A percentile compares a stretch with the other conserved stretches of the same genome.
phyloP scores from a whole-genome alignment of 805 yeast genomes.

The Saccharomycopsis sp. region DNA sequence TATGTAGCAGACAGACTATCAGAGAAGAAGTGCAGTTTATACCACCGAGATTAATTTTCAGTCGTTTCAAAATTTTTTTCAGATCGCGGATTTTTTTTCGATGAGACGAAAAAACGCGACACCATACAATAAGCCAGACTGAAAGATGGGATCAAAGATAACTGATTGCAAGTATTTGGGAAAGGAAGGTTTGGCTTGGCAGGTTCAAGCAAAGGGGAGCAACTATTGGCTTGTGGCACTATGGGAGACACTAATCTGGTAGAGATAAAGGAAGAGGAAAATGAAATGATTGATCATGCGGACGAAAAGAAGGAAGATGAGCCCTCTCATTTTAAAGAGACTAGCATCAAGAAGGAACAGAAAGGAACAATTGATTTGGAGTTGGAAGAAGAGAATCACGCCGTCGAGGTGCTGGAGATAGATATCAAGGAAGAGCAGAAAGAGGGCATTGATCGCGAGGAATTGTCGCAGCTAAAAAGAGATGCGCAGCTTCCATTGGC shows the following conservation, averaged over 20 bases:
- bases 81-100: background rate
- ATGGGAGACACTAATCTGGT: no score
- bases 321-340: no score
- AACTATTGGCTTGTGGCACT: no score
- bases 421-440: background rate
- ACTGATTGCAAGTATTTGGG: background rate
- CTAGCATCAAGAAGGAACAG: no score
- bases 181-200: background rate
- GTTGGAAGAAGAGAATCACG: background rate
- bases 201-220: no score
- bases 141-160: background rate
- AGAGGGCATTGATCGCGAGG: background rate
- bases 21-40: no score
- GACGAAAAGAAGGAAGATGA: background rate
- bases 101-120: background rate
- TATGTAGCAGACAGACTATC: no score
- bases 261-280: background rate
- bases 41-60: no score
- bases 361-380: background rate
- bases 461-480: slow-evolving; percentile 2
- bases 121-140: no score
- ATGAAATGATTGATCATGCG: background rate
- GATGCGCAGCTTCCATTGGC: slow-evolving; percentile 42
- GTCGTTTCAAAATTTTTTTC: no score
- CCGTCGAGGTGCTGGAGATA: no score